Percentiles rank a stretch among this genome's conserved stretches.
Evolutionary conservation across 2,329 filamentous ascomycete genomes (phyloP).

Genomic region (Sarocladiaceae sp.): DNA sequence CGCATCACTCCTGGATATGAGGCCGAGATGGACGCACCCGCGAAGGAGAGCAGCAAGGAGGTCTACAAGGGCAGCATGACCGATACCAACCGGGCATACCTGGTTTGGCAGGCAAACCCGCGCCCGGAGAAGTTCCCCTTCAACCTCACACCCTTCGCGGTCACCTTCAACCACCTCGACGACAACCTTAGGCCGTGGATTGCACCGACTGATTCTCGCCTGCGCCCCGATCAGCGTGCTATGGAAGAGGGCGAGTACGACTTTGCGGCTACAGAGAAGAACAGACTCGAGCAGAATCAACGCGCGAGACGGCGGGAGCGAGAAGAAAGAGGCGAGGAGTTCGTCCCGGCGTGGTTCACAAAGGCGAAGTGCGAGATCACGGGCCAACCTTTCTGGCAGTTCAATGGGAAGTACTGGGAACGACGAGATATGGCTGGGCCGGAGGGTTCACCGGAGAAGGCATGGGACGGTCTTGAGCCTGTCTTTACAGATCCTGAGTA

Average conservation of each 20-base stretch:
- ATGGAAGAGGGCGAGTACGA: constrained; percentile 99
- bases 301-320: constrained; percentile 67
- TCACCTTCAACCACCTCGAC: constrained; percentile 89
- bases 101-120: constrained; percentile 87
- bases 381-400: constrained; percentile 86
- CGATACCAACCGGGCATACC: constrained; percentile 72
- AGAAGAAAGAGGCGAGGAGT: constrained; percentile 77
- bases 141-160: constrained; percentile 92
- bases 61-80: constrained; percentile 47
- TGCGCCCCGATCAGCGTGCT: constrained; percentile 89
- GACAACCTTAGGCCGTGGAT: constrained; percentile 74
- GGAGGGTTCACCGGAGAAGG: constrained; percentile 44
- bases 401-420: constrained; percentile 86
- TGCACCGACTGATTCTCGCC: constrained; percentile 88
- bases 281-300: constrained; percentile 88
- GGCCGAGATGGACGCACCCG: constrained; percentile 59
- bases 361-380: constrained; percentile 71
- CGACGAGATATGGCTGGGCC: constrained; percentile 61
- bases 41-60: constrained; percentile 30
- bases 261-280: constrained; percentile 88
- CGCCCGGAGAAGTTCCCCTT: constrained; percentile 86
- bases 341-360: constrained; percentile 79
- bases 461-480: constrained; percentile 72
- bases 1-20: constrained; percentile 90
- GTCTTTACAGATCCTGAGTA: constrained; percentile 47